Percentiles rank a stretch among this genome's conserved stretches.
phyloP scores from a whole-genome alignment of 441 rosid species.

The Manihot esculenta region DNA sequence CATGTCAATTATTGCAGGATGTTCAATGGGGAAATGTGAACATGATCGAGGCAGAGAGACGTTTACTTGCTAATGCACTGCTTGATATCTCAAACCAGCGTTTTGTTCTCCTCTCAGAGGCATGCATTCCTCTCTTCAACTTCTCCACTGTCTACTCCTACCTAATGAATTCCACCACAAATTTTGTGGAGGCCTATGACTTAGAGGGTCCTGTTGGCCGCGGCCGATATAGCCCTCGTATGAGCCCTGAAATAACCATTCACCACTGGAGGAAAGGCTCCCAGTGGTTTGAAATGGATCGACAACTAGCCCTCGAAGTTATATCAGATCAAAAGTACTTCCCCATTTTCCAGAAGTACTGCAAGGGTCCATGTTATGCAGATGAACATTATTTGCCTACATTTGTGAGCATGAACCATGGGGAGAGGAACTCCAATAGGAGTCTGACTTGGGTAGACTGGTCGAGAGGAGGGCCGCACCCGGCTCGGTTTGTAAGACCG shows the following conservation, averaged over 20 bases:
- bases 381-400: slow-evolving; percentile 95
- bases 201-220: slow-evolving; percentile 55
- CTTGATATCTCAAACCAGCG: slow-evolving; percentile 76
- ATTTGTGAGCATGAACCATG: slow-evolving; percentile 39
- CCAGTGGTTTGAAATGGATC: slow-evolving; percentile 83
- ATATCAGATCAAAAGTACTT: slow-evolving; percentile 59
- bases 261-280: slow-evolving; percentile 83
- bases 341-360: slow-evolving; percentile 47
- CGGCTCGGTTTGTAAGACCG: slow-evolving; percentile 45
- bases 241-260: slow-evolving; percentile 53
- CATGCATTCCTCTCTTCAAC: slow-evolving; percentile 90
- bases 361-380: slow-evolving; percentile 54
- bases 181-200: slow-evolving; percentile 60
- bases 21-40: slow-evolving; percentile 78
- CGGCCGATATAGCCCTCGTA: slow-evolving; percentile 52
- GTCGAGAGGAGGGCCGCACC: slow-evolving; percentile 80
- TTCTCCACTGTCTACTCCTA: slow-evolving; percentile 72
- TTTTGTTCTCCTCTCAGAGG: slow-evolving; percentile 75
- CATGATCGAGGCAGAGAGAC: slow-evolving; percentile 92
- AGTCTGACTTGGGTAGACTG: slow-evolving; percentile 90
- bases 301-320: slow-evolving; percentile 56
- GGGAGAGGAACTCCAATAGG: slow-evolving; percentile 57
- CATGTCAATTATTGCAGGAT: slow-evolving; percentile 39
- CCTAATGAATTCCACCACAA: slow-evolving; percentile 51
- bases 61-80: slow-evolving; percentile 81